Percentiles rank a stretch among this genome's conserved stretches.
Evolutionary conservation across 2,329 filamentous ascomycete genomes (phyloP).

Genomic region (Penicillium sp.): DNA sequence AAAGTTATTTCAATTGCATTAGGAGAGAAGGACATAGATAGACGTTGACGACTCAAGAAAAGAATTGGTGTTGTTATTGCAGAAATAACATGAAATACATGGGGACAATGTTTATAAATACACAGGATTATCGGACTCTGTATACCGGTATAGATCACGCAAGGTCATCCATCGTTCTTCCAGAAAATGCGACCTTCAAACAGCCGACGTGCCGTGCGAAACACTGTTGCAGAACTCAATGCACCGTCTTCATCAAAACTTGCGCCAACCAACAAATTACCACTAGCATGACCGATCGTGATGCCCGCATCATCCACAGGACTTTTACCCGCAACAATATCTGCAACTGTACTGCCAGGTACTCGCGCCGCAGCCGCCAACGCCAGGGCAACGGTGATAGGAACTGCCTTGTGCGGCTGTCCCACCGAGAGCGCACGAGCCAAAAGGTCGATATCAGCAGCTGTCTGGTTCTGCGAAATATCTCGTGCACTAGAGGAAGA

Average conservation of each 20-base stretch:
- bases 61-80: background rate
- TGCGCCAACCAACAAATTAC: slow-evolving; percentile 50
- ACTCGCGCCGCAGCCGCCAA: slow-evolving; percentile 55
- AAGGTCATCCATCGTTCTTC: no score
- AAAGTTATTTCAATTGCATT: background rate
- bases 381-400: slow-evolving; percentile 59
- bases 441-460: slow-evolving; percentile 46
- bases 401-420: slow-evolving; percentile 61
- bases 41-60: background rate
- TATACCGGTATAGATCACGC: slow-evolving; percentile 11
- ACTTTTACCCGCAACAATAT: slow-evolving; percentile 29
- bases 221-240: slow-evolving; percentile 49
- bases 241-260: slow-evolving; percentile 41
- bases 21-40: background rate
- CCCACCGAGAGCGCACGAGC: slow-evolving; percentile 60
- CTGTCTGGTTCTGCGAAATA: slow-evolving; percentile 28
- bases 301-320: slow-evolving; percentile 40
- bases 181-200: slow-evolving; percentile 54
- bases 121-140: no score
- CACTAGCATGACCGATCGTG: slow-evolving; percentile 53
- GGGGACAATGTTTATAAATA: background rate
- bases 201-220: slow-evolving; percentile 52
- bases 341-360: slow-evolving; percentile 44
- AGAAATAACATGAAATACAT: background rate
- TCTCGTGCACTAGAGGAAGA: slow-evolving; percentile 10